Conservation (phyloP, 164 flowering plant genomes). For the Protea cynaroides region DNA sequence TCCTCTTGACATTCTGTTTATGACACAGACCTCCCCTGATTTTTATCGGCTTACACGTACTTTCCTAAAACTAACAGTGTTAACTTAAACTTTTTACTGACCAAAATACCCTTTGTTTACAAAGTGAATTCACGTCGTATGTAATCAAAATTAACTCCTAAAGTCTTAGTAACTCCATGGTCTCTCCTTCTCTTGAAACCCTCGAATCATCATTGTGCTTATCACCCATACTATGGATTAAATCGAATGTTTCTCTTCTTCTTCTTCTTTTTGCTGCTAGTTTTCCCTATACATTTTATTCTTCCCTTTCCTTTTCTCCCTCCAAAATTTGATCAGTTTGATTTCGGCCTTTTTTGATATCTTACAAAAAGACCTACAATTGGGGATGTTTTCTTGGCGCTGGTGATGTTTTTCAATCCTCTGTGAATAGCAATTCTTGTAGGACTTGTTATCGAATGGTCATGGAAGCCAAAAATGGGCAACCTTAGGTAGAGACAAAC, state of each 20-base stretch:
- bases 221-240: slow-evolving; percentile 27
- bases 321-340: slow-evolving; percentile 34
- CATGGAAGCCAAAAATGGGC: slow-evolving; percentile 88
- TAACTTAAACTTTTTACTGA: too few relatives aligned
- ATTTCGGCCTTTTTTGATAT: slow-evolving; percentile 39
- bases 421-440: slow-evolving; percentile 60
- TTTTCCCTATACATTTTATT: background rate
- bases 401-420: slow-evolving; percentile 42
- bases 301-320: background rate
- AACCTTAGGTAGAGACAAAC: slow-evolving; percentile 24
- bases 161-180: slow-evolving; percentile 6
- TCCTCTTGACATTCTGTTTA: too few relatives aligned
- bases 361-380: slow-evolving; percentile 38
- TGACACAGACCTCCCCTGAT: too few relatives aligned
- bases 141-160: too few relatives aligned
- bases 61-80: too few relatives aligned
- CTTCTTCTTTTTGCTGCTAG: background rate
- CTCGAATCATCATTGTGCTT: slow-evolving; percentile 27
- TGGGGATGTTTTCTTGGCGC: slow-evolving; percentile 39
- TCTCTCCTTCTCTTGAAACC: slow-evolving; percentile 14
- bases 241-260: slow-evolving; percentile 43
- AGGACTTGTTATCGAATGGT: slow-evolving; percentile 80
- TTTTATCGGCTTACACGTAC: too few relatives aligned
- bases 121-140: too few relatives aligned
- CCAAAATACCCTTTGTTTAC: too few relatives aligned